These are phyloP conservation scores for Dittrichia graveolens DNA, from an alignment of 129 eudicot species.

Conservation along the genomic window DNA sequence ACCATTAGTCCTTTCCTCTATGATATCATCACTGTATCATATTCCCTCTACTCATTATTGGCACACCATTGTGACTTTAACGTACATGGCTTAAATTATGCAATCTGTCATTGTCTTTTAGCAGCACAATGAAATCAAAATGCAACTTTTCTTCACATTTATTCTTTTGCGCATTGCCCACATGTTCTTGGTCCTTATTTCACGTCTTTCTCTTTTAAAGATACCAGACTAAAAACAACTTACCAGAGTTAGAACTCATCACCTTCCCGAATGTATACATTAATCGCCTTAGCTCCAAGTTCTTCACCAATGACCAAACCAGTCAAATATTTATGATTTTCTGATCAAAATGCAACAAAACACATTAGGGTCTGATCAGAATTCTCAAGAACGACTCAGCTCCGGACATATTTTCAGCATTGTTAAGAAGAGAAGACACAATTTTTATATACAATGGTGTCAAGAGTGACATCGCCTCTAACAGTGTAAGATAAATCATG, in stretches of 20 bases:
- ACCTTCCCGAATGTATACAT: too few species aligned
- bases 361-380: not conserved
- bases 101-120: conserved; percentile 33
- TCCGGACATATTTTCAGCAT: not conserved
- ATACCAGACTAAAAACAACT: conserved; percentile 11
- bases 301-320: too few species aligned
- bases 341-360: not conserved
- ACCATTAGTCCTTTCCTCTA: conserved; percentile 22
- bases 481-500: not conserved
- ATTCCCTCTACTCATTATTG: conserved; percentile 36
- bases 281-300: not conserved
- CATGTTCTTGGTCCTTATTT: conserved; percentile 20
- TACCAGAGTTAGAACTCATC: not conserved
- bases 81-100: conserved; percentile 27
- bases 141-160: not conserved
- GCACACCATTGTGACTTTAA: conserved; percentile 29
- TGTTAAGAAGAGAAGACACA: not conserved
- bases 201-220: not conserved
- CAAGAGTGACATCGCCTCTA: not conserved
- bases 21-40: conserved; percentile 28
- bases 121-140: conserved; percentile 2
- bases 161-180: conserved; percentile 8
- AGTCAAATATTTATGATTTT: not conserved
- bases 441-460: not conserved
- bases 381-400: not conserved